Evolutionary conservation across 371 early-diverging fungal species (phyloP), one percentile per base, ranked within the genome.

Genomic region (Saksenaea vasiformis): DNA sequence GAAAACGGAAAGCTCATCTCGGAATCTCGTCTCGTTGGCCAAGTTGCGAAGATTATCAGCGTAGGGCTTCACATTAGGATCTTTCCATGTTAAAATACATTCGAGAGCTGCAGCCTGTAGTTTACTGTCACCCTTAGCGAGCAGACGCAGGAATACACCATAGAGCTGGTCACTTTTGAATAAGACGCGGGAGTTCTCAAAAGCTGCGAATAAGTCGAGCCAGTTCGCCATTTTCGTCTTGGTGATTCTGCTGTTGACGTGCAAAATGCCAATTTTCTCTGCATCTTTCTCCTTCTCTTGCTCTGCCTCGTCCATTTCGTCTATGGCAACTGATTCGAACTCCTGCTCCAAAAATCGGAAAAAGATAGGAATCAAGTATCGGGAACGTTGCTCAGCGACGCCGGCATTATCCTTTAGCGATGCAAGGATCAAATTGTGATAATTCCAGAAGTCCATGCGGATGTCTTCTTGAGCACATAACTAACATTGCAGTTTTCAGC

Each of bases 21-120:
- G 90, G 87, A 96, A 95, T 63, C 87, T 90, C 55, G 82, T 74
- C n/a, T 96, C 97, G 41, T 94, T 90, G 13, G 92, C 67, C 54
- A 97, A 68, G 26, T 85, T 87, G 56, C 85, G 80, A 58, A 97
- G 76, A 37, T 90, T 84, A 35, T 93, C 95, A 11, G 82, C 83
- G 64, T 94, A 93, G 13, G 87, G 88, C 8, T 70, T 67, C 28
- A 96, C 63, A 15, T 87, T 82, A 0, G 84, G 80, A 35, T 85
- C 76, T 62, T 88, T 89, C 92, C 93, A 97, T 0, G 90, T 83
- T 37, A 91, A 78, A 34, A 97, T 28, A 68, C 95, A 95, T 56
- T 91, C 91, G 7, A 98, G 78, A 5, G 95, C 93, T 4, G 84
- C 73, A 22, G 79, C 69, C 78, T 98, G 98, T 3, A 95, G 62